Conservation (phyloP, 2,329 filamentous ascomycete genomes). For the Periglandula ipomoeae region DNA sequence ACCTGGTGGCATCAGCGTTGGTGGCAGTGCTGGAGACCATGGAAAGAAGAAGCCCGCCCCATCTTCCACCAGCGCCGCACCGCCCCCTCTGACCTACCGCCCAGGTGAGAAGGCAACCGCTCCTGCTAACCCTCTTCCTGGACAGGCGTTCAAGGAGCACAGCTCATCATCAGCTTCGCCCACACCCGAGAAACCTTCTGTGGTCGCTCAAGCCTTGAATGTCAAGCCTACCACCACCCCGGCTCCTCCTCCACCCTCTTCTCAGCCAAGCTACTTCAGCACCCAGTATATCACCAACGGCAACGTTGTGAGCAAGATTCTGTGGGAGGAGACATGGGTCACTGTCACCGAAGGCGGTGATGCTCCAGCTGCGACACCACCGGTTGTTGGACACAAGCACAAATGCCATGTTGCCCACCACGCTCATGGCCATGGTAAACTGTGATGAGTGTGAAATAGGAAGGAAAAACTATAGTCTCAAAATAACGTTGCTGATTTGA, state of each 20-base stretch:
- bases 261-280: conserved; percentile 30
- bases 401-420: conserved; percentile 26
- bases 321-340: conserved; percentile 47
- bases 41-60: conserved; percentile 1
- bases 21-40: neutral
- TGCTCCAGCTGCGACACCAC: conserved; percentile 27
- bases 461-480: conserved; percentile 8
- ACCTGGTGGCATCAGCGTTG: conserved; percentile 49
- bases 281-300: conserved; percentile 45
- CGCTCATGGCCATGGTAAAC: conserved; percentile 27
- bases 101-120: too few species aligned
- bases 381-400: conserved; percentile 11
- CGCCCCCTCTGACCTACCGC: too few species aligned
- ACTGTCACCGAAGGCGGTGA: conserved; percentile 39
- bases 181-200: neutral
- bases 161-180: neutral
- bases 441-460: conserved; percentile 13
- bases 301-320: conserved; percentile 43
- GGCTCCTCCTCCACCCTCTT: conserved; percentile 8
- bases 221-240: conserved; percentile 9
- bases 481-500: conserved; percentile 11
- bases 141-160: conserved; percentile 32
- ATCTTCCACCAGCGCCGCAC: conserved; percentile 3
- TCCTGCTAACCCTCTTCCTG: conserved; percentile 31
- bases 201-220: neutral